A percentile compares a stretch with the other conserved stretches of the same genome.
Evolutionary conservation across 345 rosid species (phyloP).

Genomic region (Garcia nutans): DNA sequence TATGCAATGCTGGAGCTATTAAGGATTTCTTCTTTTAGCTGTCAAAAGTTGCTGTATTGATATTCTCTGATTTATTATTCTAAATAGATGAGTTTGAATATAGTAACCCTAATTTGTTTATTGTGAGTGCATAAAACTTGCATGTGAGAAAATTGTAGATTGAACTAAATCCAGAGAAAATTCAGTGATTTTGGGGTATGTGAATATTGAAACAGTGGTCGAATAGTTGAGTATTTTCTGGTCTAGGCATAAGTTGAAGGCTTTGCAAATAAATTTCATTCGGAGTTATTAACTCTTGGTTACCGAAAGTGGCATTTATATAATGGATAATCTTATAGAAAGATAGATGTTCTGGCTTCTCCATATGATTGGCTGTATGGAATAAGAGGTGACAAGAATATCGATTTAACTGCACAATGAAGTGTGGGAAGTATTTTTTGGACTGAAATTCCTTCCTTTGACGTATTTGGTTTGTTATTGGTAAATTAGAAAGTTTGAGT

Average conservation of each 20-base stretch:
- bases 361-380: neutral
- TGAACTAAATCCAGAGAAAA: no score
- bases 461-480: neutral
- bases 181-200: no score
- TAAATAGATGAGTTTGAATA: neutral
- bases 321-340: neutral
- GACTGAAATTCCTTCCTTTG: neutral
- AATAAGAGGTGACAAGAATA: neutral
- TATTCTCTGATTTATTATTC: no score
- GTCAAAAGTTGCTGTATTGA: neutral
- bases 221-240: no score
- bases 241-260: no score
- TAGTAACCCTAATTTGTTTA: no score
- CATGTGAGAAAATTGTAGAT: no score
- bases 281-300: no score
- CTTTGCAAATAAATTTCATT: no score
- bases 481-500: neutral
- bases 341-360: neutral
- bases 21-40: neutral
- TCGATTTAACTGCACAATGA: neutral
- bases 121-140: neutral
- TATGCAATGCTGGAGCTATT: neutral
- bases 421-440: neutral
- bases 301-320: no score
- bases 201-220: no score